phyloP scores from a whole-genome alignment of 208 protist genomes.

The Wallacemonas sp. region DNA sequence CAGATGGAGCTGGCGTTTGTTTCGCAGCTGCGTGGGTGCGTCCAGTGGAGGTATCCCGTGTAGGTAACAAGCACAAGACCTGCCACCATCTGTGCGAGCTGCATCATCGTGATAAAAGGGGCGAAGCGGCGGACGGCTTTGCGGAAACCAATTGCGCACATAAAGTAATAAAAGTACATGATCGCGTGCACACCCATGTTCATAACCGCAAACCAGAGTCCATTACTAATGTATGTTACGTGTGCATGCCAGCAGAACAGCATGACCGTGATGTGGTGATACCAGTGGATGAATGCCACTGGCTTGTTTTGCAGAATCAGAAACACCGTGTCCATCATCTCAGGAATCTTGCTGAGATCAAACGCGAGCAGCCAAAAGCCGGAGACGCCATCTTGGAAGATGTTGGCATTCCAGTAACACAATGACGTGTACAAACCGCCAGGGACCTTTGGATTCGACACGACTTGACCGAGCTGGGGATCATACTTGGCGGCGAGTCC shows the following conservation, averaged over 20 bases:
- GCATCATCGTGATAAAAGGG: constrained; percentile 59
- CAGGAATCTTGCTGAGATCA: constrained; percentile 54
- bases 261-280: constrained; percentile 84
- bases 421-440: constrained; percentile 36
- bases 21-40: constrained; percentile 33
- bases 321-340: constrained; percentile 68
- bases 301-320: constrained; percentile 59
- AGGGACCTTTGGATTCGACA: constrained; percentile 26
- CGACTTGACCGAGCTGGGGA: constrained; percentile 23
- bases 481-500: constrained; percentile 29
- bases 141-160: constrained; percentile 41
- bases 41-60: constrained; percentile 34
- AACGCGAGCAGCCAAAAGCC: constrained; percentile 56
- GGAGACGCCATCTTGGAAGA: constrained; percentile 31
- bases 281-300: constrained; percentile 76
- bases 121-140: constrained; percentile 46
- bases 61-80: constrained; percentile 54
- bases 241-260: constrained; percentile 83
- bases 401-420: constrained; percentile 29
- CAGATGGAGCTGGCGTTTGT: constrained; percentile 20
- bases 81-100: constrained; percentile 84
- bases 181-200: constrained; percentile 87
- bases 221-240: constrained; percentile 28
- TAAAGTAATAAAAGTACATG: constrained; percentile 93
- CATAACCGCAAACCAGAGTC: constrained; percentile 80